These are phyloP conservation scores for Coemansia sp. DNA, from an alignment of 192 early-diverging fungal species.

Conservation along the genomic window DNA sequence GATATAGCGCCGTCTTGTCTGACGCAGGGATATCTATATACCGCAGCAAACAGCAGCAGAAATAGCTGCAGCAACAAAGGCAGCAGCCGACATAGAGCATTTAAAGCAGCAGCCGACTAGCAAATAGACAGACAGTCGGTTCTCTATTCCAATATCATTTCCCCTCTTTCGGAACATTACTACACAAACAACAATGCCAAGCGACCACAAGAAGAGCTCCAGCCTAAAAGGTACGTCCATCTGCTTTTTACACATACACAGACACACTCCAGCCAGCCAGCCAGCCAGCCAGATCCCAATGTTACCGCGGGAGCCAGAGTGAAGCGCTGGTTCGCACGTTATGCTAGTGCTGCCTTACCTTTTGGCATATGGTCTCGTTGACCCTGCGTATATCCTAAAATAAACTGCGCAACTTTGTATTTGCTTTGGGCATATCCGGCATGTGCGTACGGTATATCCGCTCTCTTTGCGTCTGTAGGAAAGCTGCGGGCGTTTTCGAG, in stretches of 20 bases:
- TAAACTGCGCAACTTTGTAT: not conserved
- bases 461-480: constrained; percentile 20
- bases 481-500: constrained; percentile 53
- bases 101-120: not conserved
- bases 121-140: not conserved
- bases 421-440: not conserved
- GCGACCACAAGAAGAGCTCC: constrained; percentile 7
- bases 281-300: no score
- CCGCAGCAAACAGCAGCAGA: not conserved
- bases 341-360: no score
- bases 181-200: constrained; percentile 3
- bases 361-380: no score
- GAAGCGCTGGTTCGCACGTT: no score
- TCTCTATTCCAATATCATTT: not conserved
- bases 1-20: not conserved
- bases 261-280: no score
- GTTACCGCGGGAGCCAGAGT: no score
- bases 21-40: not conserved
- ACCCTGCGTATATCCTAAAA: not conserved
- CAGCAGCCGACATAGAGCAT: not conserved
- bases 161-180: not conserved
- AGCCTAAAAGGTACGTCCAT: constrained; percentile 5
- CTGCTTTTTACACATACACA: not conserved
- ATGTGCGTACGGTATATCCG: not conserved
- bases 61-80: no score